These are phyloP conservation scores for Talaromyces verruculosus DNA, from an alignment of 2,329 filamentous ascomycete species.

Conservation along the genomic window DNA sequence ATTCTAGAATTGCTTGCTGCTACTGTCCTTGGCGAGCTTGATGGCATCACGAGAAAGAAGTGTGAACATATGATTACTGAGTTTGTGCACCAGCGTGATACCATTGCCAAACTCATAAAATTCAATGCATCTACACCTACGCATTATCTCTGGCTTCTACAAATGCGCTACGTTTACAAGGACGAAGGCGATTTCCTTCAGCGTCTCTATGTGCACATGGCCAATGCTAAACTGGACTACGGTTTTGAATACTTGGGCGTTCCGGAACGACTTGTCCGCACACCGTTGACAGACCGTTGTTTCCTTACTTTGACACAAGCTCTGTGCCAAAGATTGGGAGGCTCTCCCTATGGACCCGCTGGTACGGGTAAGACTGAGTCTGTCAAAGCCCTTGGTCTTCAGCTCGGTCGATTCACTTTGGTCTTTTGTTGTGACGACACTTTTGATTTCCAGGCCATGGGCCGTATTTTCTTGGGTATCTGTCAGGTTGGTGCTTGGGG, in stretches of 20 bases:
- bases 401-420: slow-evolving; percentile 94
- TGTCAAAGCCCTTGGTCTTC: slow-evolving; percentile 93
- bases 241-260: slow-evolving; percentile 98
- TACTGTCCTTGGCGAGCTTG: slow-evolving; percentile 85
- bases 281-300: slow-evolving; percentile 94
- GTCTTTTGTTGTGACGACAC: slow-evolving; percentile 99
- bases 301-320: slow-evolving; percentile 98
- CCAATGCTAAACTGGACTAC: slow-evolving; percentile 91
- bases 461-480: slow-evolving; percentile 97
- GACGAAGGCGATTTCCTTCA: slow-evolving; percentile 77
- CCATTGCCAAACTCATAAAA: slow-evolving; percentile 80
- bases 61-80: slow-evolving; percentile 99
- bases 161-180: slow-evolving; percentile 94
- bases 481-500: slow-evolving; percentile 99
- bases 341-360: slow-evolving; percentile 94
- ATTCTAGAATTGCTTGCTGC: slow-evolving; percentile 82
- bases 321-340: slow-evolving; percentile 88
- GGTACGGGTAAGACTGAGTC: slow-evolving; percentile 99
- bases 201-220: slow-evolving; percentile 90
- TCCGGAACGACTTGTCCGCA: slow-evolving; percentile 91
- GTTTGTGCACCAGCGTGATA: slow-evolving; percentile 95
- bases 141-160: slow-evolving; percentile 89
- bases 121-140: slow-evolving; percentile 70
- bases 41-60: slow-evolving; percentile 85
- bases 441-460: slow-evolving; percentile 99